Evolutionary conservation across 106 monocot genomes (phyloP).

Genomic region (Dendrobium catenatum): DNA sequence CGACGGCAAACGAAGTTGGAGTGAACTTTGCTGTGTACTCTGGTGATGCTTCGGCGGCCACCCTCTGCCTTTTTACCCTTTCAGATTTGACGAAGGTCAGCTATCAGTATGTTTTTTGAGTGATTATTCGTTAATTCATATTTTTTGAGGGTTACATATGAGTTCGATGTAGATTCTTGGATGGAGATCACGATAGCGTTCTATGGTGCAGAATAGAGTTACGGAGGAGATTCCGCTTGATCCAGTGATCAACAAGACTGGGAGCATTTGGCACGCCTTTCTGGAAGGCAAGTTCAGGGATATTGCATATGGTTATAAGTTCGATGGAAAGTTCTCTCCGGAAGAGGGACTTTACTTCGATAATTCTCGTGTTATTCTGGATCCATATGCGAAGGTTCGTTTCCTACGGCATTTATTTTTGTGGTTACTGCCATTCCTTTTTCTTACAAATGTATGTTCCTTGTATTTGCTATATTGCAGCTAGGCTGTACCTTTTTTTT

Average conservation of each 20-base stretch:
- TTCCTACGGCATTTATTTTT: background rate
- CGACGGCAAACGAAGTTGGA: conserved; percentile 51
- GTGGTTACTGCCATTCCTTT: background rate
- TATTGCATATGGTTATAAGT: conserved; percentile 78
- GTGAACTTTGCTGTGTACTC: conserved; percentile 80
- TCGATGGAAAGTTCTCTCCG: conserved; percentile 66
- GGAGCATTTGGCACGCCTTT: conserved; percentile 81
- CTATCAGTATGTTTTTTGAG: background rate
- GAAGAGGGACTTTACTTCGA: conserved; percentile 62
- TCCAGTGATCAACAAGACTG: conserved; percentile 61
- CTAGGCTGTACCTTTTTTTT: background rate
- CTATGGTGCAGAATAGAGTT: conserved; percentile 43
- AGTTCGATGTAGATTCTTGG: background rate
- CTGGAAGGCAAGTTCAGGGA: conserved; percentile 45
- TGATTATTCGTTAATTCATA: background rate
- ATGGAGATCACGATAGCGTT: background rate
- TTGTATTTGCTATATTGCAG: background rate
- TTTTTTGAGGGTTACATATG: background rate
- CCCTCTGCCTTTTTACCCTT: conserved; percentile 71
- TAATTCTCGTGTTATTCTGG: conserved; percentile 57
- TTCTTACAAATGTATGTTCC: background rate
- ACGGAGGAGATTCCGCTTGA: conserved; percentile 64
- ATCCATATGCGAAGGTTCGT: conserved; percentile 88
- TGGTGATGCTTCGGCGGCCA: conserved; percentile 38
- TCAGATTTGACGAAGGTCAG: conserved; percentile 45